Base-by-base conservation (phyloP, 2,329 filamentous ascomycete genomes). In the Colletotrichum ledebouriae region DNA sequence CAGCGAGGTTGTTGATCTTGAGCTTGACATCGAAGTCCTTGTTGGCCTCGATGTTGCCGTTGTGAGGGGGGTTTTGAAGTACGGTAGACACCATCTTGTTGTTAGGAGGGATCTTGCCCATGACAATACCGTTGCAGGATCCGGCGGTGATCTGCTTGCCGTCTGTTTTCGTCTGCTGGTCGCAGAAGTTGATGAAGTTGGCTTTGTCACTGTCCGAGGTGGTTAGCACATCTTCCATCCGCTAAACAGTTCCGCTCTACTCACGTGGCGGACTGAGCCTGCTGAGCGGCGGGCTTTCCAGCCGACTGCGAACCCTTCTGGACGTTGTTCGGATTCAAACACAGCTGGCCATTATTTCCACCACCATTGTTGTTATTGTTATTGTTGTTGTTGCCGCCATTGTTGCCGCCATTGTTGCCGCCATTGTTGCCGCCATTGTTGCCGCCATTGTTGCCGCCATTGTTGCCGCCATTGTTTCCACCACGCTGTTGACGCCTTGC, bases 121-220 rank as follows among this genome's bases (percentile, higher is more conserved):
- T 89, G 53, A 81, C 85, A 33, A 89, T 84, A 75, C 86, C 86
- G 76, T 91, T 91, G 79, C 89, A 91, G 41, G 89, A 91, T 20
- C 89, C 89, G 4, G 72, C 76, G 67, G 80, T 81, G 59, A 85
- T 80, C 76, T 91, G 89, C 33, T 84, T 77, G 73, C 89, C 89
- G 73, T 91, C 88, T 71, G 89, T 90, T 55, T 89, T 75, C 0
- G 80, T 84, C 75, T 84, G 73, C 52, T 84, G 86, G 4, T 76
- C 68, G 74, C 87, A 89, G 76, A 89, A 88, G 82, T 89, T 89
- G 83, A 89, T 88, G 75, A 89, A 89, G 80, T 90, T 90, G 80
- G 81, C 80, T 17, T 79, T 69, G 72, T 89, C 86, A 70, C 87
- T 89, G 62, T n/a, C 20, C 17, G 1, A 4, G 13, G 5, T 17